phyloP scores from a whole-genome alignment of 164 flowering plant genomes.

The Vitis riparia region DNA sequence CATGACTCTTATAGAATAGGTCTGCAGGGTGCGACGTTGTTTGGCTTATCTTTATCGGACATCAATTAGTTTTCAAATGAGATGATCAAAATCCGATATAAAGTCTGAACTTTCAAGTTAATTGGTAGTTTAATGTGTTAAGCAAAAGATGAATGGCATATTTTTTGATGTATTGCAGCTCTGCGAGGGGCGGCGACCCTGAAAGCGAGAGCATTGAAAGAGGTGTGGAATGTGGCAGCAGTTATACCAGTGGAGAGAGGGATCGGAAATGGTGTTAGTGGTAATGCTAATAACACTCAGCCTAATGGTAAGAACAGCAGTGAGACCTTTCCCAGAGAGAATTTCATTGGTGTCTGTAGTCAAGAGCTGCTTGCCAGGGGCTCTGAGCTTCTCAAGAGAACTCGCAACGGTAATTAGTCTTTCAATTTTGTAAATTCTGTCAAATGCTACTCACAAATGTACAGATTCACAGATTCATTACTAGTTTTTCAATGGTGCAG shows the following conservation, averaged over 20 bases:
- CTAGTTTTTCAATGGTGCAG: conserved; percentile 24
- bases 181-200: conserved; percentile 75
- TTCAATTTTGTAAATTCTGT: not conserved
- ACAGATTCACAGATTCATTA: not conserved
- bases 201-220: conserved; percentile 70
- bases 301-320: conserved; percentile 19
- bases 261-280: not conserved
- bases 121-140: no score
- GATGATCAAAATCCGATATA: no score
- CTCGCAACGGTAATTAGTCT: conserved; percentile 48
- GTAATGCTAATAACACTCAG: conserved; percentile 10
- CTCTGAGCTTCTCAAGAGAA: conserved; percentile 66
- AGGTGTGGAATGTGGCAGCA: conserved; percentile 55
- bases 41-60: not conserved
- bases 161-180: conserved; percentile 30
- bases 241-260: conserved; percentile 50
- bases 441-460: not conserved
- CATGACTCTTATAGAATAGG: no score
- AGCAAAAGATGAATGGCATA: not conserved
- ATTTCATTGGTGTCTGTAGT: conserved; percentile 34
- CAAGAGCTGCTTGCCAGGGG: conserved; percentile 64
- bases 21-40: no score
- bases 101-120: no score
- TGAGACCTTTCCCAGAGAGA: conserved; percentile 31
- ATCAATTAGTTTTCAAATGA: not conserved